Percentiles rank a stretch among this genome's conserved stretches.
phyloP scores from a whole-genome alignment of 768 basidiomycete species.

The Psilocybe cubensis region DNA sequence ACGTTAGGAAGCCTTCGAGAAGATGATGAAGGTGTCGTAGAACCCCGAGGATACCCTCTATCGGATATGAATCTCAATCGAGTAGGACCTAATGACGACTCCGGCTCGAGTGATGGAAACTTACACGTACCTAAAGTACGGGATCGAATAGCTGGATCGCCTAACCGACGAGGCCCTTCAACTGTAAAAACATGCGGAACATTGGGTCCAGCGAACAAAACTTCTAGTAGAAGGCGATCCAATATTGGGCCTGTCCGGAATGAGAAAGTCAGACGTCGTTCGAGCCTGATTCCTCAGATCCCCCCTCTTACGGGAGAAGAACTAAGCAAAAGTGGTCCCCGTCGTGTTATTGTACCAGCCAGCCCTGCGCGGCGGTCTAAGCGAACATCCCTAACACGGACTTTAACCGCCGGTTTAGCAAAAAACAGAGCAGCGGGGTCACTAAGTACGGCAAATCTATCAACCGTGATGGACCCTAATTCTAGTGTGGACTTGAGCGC shows the following conservation, averaged over 20 bases:
- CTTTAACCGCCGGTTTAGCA: conserved; percentile 15
- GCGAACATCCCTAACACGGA: conserved; percentile 26
- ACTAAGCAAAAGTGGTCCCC: conserved; percentile 28
- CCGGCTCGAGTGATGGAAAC: conserved; percentile 28
- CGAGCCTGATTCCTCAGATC: conserved; percentile 80
- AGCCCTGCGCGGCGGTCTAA: conserved; percentile 28
- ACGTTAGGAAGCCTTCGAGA: conserved; percentile 65
- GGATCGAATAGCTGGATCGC: conserved; percentile 44
- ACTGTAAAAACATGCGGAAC: conserved; percentile 39
- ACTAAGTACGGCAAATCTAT: conserved; percentile 20
- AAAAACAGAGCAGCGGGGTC: conserved; percentile 18
- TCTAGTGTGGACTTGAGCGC: conserved; percentile 26
- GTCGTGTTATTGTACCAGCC: conserved; percentile 25
- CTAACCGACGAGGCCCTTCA: conserved; percentile 53
- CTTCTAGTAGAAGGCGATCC: conserved; percentile 50
- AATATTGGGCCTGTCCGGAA: conserved; percentile 76
- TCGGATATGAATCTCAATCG: conserved; percentile 73
- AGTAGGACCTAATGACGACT: conserved; percentile 35
- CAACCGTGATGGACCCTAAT: conserved; percentile 32
- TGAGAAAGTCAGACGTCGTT: conserved; percentile 75
- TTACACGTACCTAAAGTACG: conserved; percentile 44
- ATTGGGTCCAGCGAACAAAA: conserved; percentile 27
- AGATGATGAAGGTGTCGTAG: conserved; percentile 60
- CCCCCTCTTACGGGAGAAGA: conserved; percentile 47
- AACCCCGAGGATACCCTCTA: conserved; percentile 46